Evolutionary conservation across 306 rosid genomes (phyloP).

Genomic region (Hippophae rhamnoides): DNA sequence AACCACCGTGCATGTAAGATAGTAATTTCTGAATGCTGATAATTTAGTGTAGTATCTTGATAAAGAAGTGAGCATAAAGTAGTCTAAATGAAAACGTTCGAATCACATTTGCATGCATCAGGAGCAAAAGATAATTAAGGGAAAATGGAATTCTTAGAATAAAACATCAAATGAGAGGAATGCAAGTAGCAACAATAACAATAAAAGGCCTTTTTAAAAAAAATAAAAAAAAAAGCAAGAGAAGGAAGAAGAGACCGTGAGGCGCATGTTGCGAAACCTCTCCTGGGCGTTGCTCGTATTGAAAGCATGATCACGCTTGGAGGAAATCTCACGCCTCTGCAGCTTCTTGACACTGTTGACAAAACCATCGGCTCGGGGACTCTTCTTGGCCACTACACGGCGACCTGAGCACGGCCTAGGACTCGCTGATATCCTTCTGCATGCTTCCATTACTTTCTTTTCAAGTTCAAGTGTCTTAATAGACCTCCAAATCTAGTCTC

Average conservation of each 20-base stretch:
- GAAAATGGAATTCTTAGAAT: no score
- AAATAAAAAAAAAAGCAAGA: neutral
- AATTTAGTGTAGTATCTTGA: no score
- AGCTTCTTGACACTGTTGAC: conserved; percentile 50
- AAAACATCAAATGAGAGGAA: no score
- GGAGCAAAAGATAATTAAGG: no score
- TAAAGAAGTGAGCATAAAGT: no score
- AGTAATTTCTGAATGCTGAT: no score
- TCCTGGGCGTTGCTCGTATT: conserved; percentile 48
- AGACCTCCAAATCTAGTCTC: no score
- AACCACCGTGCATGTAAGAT: no score
- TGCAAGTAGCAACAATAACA: no score
- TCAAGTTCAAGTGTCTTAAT: neutral
- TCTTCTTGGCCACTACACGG: conserved; percentile 49
- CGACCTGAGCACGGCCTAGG: conserved; percentile 50
- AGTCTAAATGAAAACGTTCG: no score
- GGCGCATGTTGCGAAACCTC: conserved; percentile 65
- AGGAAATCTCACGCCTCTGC: conserved; percentile 56
- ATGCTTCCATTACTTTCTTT: conserved; percentile 35
- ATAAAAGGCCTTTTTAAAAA: neutral
- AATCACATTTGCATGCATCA: no score
- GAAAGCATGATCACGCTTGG: conserved; percentile 56
- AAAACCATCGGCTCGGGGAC: conserved; percentile 27
- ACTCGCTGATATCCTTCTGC: conserved; percentile 47
- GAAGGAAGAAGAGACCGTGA: conserved; percentile 24